Conservation (phyloP, 2,329 filamentous ascomycete species). For the Ophidiomyces ophidiicola region DNA sequence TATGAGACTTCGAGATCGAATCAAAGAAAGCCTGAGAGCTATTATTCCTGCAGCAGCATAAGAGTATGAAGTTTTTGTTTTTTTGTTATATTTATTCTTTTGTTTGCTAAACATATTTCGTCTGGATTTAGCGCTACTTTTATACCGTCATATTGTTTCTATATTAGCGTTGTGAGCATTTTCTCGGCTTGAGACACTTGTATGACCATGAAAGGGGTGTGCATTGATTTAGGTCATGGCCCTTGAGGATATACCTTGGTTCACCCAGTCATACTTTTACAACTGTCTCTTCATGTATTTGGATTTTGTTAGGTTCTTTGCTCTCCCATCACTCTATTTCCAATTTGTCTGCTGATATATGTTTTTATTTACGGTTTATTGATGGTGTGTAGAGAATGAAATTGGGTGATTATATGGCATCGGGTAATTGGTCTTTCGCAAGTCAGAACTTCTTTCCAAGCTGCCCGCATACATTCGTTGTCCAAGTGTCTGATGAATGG, state of each 20-base stretch:
- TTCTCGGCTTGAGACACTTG: conserved; percentile 8
- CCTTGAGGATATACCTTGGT: background rate
- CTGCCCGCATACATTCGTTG: background rate
- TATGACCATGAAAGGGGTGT: conserved; percentile 9
- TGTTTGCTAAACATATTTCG: background rate
- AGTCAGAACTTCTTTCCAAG: background rate
- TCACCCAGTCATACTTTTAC: conserved; percentile 5
- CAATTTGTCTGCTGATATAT: background rate
- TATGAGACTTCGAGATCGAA: conserved; percentile 11
- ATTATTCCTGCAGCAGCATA: conserved; percentile 12
- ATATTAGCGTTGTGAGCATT: conserved; percentile 3
- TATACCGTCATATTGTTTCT: background rate
- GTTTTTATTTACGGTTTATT: background rate
- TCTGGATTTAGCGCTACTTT: conserved; percentile 6
- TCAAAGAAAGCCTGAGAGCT: conserved; percentile 12
- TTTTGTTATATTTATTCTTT: background rate
- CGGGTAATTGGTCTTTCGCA: conserved; percentile 1
- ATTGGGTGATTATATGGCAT: conserved; percentile 7
- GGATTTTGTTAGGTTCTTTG: conserved; percentile 5
- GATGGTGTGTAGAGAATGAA: conserved; percentile 5
- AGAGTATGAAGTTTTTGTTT: background rate
- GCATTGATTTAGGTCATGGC: background rate
- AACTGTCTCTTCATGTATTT: conserved; percentile 6
- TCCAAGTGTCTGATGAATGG: background rate
- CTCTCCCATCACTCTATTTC: background rate